Conservation (phyloP, 805 yeast species). For the Phaffomyces antillensis region DNA sequence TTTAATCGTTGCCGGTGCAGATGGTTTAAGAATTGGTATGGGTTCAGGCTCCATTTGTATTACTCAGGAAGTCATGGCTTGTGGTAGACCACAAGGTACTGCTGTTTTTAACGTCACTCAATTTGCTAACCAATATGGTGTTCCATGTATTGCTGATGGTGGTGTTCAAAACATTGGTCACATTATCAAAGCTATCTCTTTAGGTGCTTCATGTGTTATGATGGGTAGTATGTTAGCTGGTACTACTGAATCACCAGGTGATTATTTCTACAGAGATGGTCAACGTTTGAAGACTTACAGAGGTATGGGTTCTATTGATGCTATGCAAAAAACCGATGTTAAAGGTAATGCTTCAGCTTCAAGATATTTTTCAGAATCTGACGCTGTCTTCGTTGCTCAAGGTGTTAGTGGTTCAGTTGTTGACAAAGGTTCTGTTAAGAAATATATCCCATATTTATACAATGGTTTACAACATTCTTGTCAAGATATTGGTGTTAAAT, state of each 20-base stretch:
- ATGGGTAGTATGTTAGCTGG: constrained; percentile 99
- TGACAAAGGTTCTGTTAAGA: constrained; percentile 92
- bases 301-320: constrained; percentile 99
- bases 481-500: constrained; percentile 90
- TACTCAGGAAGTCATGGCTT: constrained; percentile 99
- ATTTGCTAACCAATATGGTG: constrained; percentile 92
- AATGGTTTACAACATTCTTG: constrained; percentile 97
- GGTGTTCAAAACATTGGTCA: constrained; percentile 99
- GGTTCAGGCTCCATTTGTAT: constrained; percentile 99
- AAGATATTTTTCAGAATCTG: constrained; percentile 95
- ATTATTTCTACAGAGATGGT: constrained; percentile 96
- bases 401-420: constrained; percentile 97
- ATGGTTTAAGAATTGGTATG: constrained; percentile 98
- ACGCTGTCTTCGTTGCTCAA: constrained; percentile 94
- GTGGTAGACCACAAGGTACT: constrained; percentile 99
- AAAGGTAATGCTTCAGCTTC: constrained; percentile 97
- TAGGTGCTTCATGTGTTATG: constrained; percentile 97
- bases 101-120: constrained; percentile 93
- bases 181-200: constrained; percentile 91
- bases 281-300: constrained; percentile 95
- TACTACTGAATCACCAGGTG: constrained; percentile 97
- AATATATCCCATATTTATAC: constrained; percentile 89
- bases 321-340: constrained; percentile 86
- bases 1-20: constrained; percentile 93
- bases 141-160: constrained; percentile 99